Percentiles rank a stretch among this genome's conserved stretches.
Conservation (phyloP, 169 alveolate species). For the Plasmodium adleri region DNA sequence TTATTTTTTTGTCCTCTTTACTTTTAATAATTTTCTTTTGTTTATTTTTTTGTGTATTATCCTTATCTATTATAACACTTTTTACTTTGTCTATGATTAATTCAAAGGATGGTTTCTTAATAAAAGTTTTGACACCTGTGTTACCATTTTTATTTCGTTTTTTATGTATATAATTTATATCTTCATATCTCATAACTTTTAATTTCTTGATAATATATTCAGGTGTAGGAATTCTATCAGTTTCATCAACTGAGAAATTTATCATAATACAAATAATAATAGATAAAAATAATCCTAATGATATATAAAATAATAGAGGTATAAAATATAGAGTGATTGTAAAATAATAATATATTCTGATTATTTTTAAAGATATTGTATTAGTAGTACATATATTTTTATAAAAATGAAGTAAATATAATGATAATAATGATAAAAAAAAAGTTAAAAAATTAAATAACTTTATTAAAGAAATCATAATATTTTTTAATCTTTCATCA, state of each 20-base stretch:
- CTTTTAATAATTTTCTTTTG: slow-evolving; percentile 16
- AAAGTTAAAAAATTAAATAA: slow-evolving; percentile 44
- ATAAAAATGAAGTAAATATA: slow-evolving; percentile 54
- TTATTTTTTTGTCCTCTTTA: slow-evolving; percentile 6
- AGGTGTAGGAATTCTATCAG: slow-evolving; percentile 65
- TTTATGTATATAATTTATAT: slow-evolving; percentile 35
- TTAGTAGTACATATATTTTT: slow-evolving; percentile 24
- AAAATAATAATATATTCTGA: slow-evolving; percentile 38
- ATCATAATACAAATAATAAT: slow-evolving; percentile 57
- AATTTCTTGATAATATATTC: slow-evolving; percentile 71
- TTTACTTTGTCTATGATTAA: slow-evolving; percentile 49
- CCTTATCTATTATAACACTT: slow-evolving; percentile 26
- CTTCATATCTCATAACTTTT: slow-evolving; percentile 76
- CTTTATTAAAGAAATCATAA: slow-evolving; percentile 3
- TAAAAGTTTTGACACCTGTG: slow-evolving; percentile 7
- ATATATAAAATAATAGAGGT: slow-evolving; percentile 60
- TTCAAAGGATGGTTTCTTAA: slow-evolving; percentile 72
- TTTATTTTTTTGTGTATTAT: slow-evolving; percentile 6
- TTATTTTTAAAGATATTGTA: slow-evolving; percentile 35
- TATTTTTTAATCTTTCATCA: slow-evolving; percentile 22
- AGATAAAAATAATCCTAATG: slow-evolving; percentile 42
- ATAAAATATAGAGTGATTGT: slow-evolving; percentile 47
- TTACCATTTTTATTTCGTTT: slow-evolving; percentile 9
- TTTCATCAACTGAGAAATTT: slow-evolving; percentile 53
- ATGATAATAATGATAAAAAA: slow-evolving; percentile 9